Base-by-base conservation (phyloP, 768 basidiomycete genomes). In the Rhizopogon roseolus region DNA sequence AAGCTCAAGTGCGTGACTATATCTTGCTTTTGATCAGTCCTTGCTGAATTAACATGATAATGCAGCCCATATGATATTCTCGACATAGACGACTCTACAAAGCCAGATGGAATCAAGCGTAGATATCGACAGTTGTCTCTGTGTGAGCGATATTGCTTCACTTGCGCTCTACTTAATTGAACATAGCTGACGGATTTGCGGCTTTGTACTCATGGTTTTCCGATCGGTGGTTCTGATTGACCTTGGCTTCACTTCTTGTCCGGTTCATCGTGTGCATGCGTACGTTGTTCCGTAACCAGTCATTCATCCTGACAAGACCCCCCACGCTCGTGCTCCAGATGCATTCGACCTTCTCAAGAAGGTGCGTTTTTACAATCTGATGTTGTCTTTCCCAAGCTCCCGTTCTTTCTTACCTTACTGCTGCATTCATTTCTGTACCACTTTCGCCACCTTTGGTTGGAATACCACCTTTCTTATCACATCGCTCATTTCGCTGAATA, bases 281-380 rank as follows among this genome's bases (percentile, higher is more conserved):
- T 77, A 78, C 76, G 75, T 79, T 74, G 57, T 69, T 52, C 66
- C 56, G 69, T 61, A 62, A 57, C 57, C 67, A 93, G 91, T 97
- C 71, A 98, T 99, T 64, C 97, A 99, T 78, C 97, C 97, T 57
- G 97, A 99, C 77, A 99, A 98, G 79, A 88, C 89, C 62, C 76
- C 90, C 66, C 92, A 97, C 72, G 77, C 81, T 28, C 82, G 85
- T 63, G 90, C 92, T 49, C 87, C 92, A 62, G 92, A 97, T 71
- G 94, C 94, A 1, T 97, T 97, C 66, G 93, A 96, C 69, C 65
- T 93, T 34, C 78, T 97, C 44, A 97, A 97, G 76, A 96, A 97
- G 83, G 92, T 89, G 49, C 10, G 71, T 10, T 52, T n/a, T 28
- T 17, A 41, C 41, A 41, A 22, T 14, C 13, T 29, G 13, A 34